Evolutionary conservation across 176 grass and related monocot genomes (phyloP).

Genomic region (Zizania latifolia): DNA sequence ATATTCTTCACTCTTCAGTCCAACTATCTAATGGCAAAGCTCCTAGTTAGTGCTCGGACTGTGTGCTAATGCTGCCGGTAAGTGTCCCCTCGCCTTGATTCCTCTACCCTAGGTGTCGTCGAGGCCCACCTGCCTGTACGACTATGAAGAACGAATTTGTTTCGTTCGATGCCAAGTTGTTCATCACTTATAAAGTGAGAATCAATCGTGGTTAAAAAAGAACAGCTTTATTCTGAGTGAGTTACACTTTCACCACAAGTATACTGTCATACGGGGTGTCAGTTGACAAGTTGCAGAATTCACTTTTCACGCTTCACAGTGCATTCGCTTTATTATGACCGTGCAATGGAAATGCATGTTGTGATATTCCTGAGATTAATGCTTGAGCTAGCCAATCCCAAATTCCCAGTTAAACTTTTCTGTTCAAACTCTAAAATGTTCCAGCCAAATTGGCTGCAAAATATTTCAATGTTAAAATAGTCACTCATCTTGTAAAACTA

Average conservation of each 20-base stretch:
- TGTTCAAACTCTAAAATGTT: neutral
- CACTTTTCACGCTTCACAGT: neutral
- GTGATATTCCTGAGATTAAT: neutral
- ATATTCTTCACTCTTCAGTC: neutral
- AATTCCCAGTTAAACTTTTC: neutral
- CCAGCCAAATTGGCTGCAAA: neutral
- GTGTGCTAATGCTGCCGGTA: neutral
- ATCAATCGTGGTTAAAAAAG: neutral
- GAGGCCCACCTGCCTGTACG: neutral
- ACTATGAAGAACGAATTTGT: neutral
- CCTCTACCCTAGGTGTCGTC: neutral
- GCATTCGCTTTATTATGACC: neutral
- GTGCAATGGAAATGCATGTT: neutral
- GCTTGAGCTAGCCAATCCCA: neutral
- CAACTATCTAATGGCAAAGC: neutral
- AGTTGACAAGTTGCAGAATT: neutral
- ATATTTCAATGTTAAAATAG: neutral
- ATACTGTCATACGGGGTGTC: neutral
- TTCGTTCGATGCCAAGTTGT: neutral
- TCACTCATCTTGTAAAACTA: neutral
- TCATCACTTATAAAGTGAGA: too few relatives aligned
- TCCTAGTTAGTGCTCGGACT: neutral
- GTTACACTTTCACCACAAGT: neutral
- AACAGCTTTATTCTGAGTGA: neutral
- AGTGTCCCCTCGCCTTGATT: neutral